phyloP scores from a whole-genome alignment of 2,329 filamentous ascomycete species.

The Didymella glomerata region DNA sequence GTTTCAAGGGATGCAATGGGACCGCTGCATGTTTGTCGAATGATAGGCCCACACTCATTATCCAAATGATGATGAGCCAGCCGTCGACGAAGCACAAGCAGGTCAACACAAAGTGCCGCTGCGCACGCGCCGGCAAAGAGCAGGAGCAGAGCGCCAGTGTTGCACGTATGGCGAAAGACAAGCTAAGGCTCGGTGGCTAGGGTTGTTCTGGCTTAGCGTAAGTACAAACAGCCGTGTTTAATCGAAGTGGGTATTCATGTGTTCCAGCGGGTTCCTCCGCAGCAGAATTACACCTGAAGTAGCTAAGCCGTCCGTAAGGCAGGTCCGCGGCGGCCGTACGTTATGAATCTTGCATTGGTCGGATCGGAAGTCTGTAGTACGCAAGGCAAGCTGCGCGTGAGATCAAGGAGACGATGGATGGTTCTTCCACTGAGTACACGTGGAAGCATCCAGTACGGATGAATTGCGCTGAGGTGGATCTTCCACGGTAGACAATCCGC shows the following conservation, averaged over 20 bases:
- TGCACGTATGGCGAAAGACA: slow-evolving; percentile 26
- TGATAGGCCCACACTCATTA: slow-evolving; percentile 4
- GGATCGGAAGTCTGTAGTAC: slow-evolving; percentile 21
- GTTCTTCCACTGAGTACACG: neutral
- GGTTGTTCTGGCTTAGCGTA: slow-evolving; percentile 5
- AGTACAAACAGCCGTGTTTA: slow-evolving; percentile 1
- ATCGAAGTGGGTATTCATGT: slow-evolving; percentile 13
- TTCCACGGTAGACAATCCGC: slow-evolving; percentile 1
- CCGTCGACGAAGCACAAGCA: slow-evolving; percentile 17
- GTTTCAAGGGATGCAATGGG: neutral
- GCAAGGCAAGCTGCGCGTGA: slow-evolving; percentile 7
- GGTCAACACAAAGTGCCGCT: slow-evolving; percentile 21
- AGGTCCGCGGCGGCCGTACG: slow-evolving; percentile 15
- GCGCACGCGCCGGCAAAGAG: slow-evolving; percentile 22
- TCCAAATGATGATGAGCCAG: slow-evolving; percentile 19
- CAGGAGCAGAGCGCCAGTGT: slow-evolving; percentile 15
- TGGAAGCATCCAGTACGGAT: neutral
- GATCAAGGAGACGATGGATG: slow-evolving; percentile 7
- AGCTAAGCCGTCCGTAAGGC: slow-evolving; percentile 7
- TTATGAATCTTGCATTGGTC: slow-evolving; percentile 5
- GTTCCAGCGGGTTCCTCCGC: slow-evolving; percentile 7
- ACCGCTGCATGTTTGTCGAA: neutral
- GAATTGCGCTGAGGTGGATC: slow-evolving; percentile 7
- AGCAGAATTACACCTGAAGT: neutral
- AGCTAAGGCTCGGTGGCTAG: slow-evolving; percentile 24